Percentiles rank a stretch among this genome's conserved stretches.
Conservation (phyloP, 148 eudicot species). For the Gaultheria prostrata region DNA sequence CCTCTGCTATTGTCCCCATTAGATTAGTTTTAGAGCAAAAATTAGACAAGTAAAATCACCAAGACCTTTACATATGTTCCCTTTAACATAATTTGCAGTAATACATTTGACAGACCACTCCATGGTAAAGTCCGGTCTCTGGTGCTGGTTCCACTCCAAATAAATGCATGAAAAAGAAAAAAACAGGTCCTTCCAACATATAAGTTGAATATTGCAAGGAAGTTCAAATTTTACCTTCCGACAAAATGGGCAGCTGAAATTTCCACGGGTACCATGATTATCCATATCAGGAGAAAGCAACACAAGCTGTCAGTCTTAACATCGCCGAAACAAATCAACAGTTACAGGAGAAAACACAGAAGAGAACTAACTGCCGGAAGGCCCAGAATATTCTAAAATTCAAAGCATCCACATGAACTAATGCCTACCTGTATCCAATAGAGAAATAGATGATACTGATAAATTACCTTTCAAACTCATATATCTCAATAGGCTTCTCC, state of each 20-base stretch:
- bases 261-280: constrained; percentile 22
- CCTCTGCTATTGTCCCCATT: background rate
- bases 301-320: constrained; percentile 25
- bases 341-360: background rate
- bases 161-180: background rate
- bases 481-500: constrained; percentile 86
- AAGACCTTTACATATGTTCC: background rate
- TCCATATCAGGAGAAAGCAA: constrained; percentile 22
- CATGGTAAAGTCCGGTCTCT: background rate
- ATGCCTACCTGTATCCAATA: background rate
- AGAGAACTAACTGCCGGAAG: background rate
- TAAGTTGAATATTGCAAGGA: background rate
- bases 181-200: background rate
- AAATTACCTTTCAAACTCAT: constrained; percentile 86
- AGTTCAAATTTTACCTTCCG: constrained; percentile 60
- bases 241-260: constrained; percentile 93
- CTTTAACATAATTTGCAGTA: background rate
- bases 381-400: background rate
- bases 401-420: background rate
- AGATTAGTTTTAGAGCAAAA: background rate
- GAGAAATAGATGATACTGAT: background rate
- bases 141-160: background rate
- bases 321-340: background rate
- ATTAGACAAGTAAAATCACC: background rate
- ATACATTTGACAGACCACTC: background rate